Evolutionary conservation across 345 rosid genomes (phyloP), one percentile per base, ranked within the genome.

Genomic region (Rhodamnia argentea): DNA sequence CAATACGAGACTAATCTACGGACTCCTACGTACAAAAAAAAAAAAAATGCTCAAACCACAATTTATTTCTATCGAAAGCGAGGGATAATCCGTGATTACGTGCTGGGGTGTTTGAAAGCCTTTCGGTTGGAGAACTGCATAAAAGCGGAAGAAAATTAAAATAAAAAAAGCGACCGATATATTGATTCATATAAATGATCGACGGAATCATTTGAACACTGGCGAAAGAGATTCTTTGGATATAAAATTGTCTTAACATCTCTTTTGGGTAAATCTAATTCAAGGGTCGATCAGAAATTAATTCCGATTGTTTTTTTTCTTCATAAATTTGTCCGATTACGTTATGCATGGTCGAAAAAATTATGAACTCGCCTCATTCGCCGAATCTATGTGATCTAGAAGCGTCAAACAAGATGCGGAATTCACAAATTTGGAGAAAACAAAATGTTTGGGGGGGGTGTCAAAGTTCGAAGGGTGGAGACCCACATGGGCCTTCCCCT

Each of bases 1-100:
- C 0, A 0, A 2, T 4, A 64, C 3, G 24, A 2, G 13, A 64
- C 10, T 16, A 7, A 16, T 15, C 8, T 15, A 15, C 18, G 42
- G 7, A 8, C 15, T 64, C 22, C 32, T 15, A 29, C 0, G 5
- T 7, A 12, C 52, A 12, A 12, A 51, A 50, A 9, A 12, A 12
- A 51, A 50, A 9, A 12, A 51, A 13, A 51, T 27, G 11, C 15
- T 15, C 10, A 9, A 1, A 29, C 22, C 42, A 0, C 42, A 0
- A 2, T 18, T 62, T 18, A 5, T 15, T 29, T 18, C 20, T 51
- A 15, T 7, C 7, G 0, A 53, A 14, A 53, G 7, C 22, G 55
- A 53, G 20, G 20, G 55, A 32, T 6, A 42, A 42, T 42, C 44
- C 44, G 40, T 37, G 40, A 37, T 37, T 37, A 37, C 3, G 40